Evolutionary conservation across 1,139 yeast species (phyloP).

Genomic region (Kurtzmaniella quercitrusa): DNA sequence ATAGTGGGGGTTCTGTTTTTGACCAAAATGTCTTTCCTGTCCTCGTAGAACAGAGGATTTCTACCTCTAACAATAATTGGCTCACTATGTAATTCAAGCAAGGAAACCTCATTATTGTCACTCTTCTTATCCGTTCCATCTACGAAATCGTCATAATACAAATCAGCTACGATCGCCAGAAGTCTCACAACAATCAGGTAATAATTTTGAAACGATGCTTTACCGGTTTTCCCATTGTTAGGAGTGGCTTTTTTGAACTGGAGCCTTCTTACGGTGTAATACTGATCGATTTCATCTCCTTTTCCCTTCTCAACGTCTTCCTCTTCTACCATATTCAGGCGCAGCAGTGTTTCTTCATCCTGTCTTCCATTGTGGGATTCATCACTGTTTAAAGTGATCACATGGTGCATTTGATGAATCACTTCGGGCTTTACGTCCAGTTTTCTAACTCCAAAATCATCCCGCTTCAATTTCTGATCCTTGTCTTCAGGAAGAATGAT

Average conservation of each 20-base stretch:
- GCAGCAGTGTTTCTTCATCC: background rate
- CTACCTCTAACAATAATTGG: constrained; percentile 65
- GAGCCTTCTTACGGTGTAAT: constrained; percentile 36
- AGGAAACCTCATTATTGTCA: constrained; percentile 29
- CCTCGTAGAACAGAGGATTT: constrained; percentile 60
- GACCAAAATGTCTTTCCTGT: constrained; percentile 47
- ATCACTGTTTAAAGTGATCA: constrained; percentile 25
- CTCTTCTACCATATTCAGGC: background rate
- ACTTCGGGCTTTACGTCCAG: constrained; percentile 15
- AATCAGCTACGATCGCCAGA: constrained; percentile 42
- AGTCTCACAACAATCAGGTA: constrained; percentile 46
- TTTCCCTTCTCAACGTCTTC: constrained; percentile 6
- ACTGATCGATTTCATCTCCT: constrained; percentile 28
- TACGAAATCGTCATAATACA: constrained; percentile 39
- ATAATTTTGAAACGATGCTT: constrained; percentile 52
- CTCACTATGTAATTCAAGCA: constrained; percentile 35
- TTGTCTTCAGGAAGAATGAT: constrained; percentile 26
- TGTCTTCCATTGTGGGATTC: background rate
- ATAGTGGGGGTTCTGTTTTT: constrained; percentile 21
- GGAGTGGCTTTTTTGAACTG: constrained; percentile 65
- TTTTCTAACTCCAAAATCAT: constrained; percentile 11
- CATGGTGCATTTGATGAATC: constrained; percentile 24
- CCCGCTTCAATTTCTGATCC: constrained; percentile 16
- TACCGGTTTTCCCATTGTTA: constrained; percentile 59
- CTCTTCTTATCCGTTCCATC: constrained; percentile 13